Evolutionary conservation across 2,329 filamentous ascomycete species (phyloP).

Genomic region (Aspergillus chevalieri): DNA sequence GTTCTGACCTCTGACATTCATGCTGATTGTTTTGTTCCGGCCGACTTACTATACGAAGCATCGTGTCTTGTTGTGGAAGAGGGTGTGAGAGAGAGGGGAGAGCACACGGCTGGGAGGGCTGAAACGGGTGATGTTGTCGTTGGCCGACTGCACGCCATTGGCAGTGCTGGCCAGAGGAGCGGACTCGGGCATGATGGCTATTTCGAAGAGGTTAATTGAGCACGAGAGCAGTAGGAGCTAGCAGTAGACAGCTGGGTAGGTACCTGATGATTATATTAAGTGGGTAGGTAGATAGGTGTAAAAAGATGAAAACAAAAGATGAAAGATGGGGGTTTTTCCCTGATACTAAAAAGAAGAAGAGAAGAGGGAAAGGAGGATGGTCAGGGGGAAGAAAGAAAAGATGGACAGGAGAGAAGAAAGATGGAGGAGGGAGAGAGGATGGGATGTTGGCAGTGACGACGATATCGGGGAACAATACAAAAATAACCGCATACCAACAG

Average conservation of each 20-base stretch:
- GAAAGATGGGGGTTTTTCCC: neutral
- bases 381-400: slow-evolving; percentile 12
- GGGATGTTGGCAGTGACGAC: slow-evolving; percentile 3
- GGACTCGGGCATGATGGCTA: slow-evolving; percentile 51
- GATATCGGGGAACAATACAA: slow-evolving; percentile 6
- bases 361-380: slow-evolving; percentile 7
- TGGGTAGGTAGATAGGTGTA: slow-evolving; percentile 5
- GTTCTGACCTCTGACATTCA: neutral
- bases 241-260: neutral
- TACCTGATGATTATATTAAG: slow-evolving; percentile 9
- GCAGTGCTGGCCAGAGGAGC: slow-evolving; percentile 44
- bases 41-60: slow-evolving; percentile 86
- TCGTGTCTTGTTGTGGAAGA: slow-evolving; percentile 99
- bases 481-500: neutral
- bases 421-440: slow-evolving; percentile 20
- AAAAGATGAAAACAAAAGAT: slow-evolving; percentile 5
- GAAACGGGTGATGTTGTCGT: slow-evolving; percentile 99
- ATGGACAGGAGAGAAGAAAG: slow-evolving; percentile 15
- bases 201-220: slow-evolving; percentile 1
- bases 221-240: neutral
- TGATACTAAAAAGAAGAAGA: slow-evolving; percentile 3
- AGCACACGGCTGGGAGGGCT: slow-evolving; percentile 83
- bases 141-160: slow-evolving; percentile 63
- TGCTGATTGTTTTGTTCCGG: neutral
- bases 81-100: slow-evolving; percentile 82